phyloP scores from a whole-genome alignment of 2,329 filamentous ascomycete species.

The Colletotrichum eremochloae region DNA sequence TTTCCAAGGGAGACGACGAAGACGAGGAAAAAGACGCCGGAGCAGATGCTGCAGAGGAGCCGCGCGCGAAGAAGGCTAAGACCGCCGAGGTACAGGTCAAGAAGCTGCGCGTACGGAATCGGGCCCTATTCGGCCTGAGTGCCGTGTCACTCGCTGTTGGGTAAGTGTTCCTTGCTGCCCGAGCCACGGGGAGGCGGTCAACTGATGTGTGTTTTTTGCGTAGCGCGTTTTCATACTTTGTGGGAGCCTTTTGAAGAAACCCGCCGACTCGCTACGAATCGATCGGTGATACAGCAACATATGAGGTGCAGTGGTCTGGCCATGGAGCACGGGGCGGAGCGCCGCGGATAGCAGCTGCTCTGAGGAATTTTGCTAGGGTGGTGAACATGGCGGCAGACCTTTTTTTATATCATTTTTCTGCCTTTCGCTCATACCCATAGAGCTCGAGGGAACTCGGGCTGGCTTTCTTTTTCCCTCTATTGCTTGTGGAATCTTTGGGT shows the following conservation, averaged over 20 bases:
- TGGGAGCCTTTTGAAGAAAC: slow-evolving; percentile 60
- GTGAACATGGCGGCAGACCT: slow-evolving; percentile 29
- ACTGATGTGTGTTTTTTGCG: slow-evolving; percentile 11
- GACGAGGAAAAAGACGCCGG: slow-evolving; percentile 61
- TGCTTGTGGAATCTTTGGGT: slow-evolving; percentile 35
- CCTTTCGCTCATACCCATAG: slow-evolving; percentile 43
- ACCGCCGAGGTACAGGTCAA: slow-evolving; percentile 81
- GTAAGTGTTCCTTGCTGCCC: slow-evolving; percentile 59
- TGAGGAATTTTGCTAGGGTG: slow-evolving; percentile 7
- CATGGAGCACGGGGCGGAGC: neutral
- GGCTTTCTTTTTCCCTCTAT: slow-evolving; percentile 40
- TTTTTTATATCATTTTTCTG: slow-evolving; percentile 38
- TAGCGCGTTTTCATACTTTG: slow-evolving; percentile 65
- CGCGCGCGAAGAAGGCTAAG: slow-evolving; percentile 80
- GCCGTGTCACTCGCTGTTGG: slow-evolving; percentile 85
- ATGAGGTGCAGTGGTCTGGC: neutral
- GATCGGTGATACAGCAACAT: neutral
- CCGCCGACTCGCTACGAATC: neutral
- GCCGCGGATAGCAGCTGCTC: slow-evolving; percentile 6
- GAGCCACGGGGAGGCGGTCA: slow-evolving; percentile 24
- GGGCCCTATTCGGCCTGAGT: slow-evolving; percentile 87
- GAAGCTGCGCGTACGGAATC: slow-evolving; percentile 87
- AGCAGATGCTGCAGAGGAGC: slow-evolving; percentile 56
- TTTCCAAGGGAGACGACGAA: slow-evolving; percentile 74
- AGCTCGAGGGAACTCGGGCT: slow-evolving; percentile 34